These are phyloP conservation scores for Phallus indusiatus DNA, from an alignment of 768 basidiomycete genomes.

Conservation along the genomic window DNA sequence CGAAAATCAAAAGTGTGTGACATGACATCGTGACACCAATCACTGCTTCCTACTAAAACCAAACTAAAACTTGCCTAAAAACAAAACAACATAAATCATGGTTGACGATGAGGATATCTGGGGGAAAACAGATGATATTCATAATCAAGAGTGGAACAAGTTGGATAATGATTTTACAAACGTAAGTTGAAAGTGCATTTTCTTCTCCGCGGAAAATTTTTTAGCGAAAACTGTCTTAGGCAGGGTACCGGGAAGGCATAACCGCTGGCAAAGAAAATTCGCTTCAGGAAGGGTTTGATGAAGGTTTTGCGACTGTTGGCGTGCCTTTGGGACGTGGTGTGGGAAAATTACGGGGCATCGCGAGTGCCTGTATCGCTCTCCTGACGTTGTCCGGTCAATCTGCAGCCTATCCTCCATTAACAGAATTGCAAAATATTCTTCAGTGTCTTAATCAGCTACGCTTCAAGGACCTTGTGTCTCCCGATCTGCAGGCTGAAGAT, in stretches of 20 bases:
- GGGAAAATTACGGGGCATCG: constrained; percentile 66
- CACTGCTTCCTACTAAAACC: no score
- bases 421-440: constrained; percentile 46
- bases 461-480: constrained; percentile 64
- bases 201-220: neutral
- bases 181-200: constrained; percentile 28
- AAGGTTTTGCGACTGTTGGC: constrained; percentile 65
- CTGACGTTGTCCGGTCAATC: constrained; percentile 29
- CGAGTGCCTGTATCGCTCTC: constrained; percentile 52
- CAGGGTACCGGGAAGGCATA: constrained; percentile 95
- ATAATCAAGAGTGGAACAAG: constrained; percentile 49
- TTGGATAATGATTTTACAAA: constrained; percentile 64
- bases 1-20: neutral
- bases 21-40: neutral
- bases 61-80: neutral
- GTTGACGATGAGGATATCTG: constrained; percentile 2
- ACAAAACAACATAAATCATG: neutral
- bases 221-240: constrained; percentile 32
- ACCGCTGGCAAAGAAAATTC: constrained; percentile 81
- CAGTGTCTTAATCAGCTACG: constrained; percentile 47
- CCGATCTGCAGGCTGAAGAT: constrained; percentile 66
- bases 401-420: constrained; percentile 8
- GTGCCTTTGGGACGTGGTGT: constrained; percentile 68
- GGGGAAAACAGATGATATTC: neutral
- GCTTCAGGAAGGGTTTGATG: constrained; percentile 86